These are phyloP conservation scores for Calonectria leucothoes DNA, from an alignment of 2,329 filamentous ascomycete species.

Conservation along the genomic window DNA sequence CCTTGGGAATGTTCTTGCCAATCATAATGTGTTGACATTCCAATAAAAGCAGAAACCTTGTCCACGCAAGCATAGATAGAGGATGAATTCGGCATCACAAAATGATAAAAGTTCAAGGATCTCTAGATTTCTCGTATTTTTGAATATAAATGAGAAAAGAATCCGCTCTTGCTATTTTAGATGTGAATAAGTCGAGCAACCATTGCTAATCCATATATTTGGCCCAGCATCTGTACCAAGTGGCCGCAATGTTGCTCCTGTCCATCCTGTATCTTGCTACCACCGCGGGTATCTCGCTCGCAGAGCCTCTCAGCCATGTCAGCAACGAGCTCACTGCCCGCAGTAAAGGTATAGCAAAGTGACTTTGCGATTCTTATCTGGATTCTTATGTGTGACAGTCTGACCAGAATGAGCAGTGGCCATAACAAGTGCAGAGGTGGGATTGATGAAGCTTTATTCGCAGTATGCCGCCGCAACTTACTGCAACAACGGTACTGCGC, in stretches of 20 bases:
- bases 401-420: not conserved
- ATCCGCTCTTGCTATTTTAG: not conserved
- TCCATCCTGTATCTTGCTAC: not conserved
- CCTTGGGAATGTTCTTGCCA: not conserved
- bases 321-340: not conserved
- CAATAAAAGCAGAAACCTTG: not conserved
- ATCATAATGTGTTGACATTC: not conserved
- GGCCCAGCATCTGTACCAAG: too few relatives aligned
- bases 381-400: not conserved
- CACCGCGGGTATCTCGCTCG: not conserved
- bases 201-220: not conserved
- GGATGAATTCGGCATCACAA: not conserved
- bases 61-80: not conserved
- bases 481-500: slow-evolving; percentile 59
- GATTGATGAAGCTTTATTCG: slow-evolving; percentile 49
- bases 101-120: not conserved
- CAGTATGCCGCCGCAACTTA: slow-evolving; percentile 65
- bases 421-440: not conserved
- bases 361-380: not conserved
- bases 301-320: not conserved
- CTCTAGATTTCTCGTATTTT: not conserved
- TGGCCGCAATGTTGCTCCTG: not conserved
- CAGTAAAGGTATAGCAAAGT: not conserved
- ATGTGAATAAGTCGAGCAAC: not conserved
- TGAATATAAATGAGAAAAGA: not conserved